Evolutionary conservation across 108 stramenopile species (phyloP).

Genomic region (Nitzschia putrida): DNA sequence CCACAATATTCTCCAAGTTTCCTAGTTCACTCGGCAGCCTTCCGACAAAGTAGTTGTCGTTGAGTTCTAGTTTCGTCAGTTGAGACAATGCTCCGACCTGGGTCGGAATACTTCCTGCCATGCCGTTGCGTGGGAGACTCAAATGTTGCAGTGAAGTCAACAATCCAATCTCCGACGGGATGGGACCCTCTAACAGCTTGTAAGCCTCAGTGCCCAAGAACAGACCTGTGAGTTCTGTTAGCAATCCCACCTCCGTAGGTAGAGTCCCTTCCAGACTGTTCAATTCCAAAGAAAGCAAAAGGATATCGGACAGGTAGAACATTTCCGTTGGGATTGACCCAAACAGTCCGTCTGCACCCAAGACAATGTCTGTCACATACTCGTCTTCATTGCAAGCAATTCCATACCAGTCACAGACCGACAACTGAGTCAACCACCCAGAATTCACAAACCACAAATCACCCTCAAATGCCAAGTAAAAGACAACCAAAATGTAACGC

Average conservation of each 20-base stretch:
- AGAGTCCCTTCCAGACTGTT: constrained; percentile 18
- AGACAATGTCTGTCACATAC: constrained; percentile 19
- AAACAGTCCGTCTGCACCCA: constrained; percentile 20
- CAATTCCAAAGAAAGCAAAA: constrained; percentile 5
- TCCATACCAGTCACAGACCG: constrained; percentile 46
- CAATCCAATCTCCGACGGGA: constrained; percentile 36
- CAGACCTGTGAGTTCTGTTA: constrained; percentile 24
- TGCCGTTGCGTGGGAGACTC: constrained; percentile 7
- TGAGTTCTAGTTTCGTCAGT: constrained; percentile 20
- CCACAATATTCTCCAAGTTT: background rate
- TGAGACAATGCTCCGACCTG: constrained; percentile 25
- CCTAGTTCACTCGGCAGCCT: constrained; percentile 18
- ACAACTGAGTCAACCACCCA: constrained; percentile 24
- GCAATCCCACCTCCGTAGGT: constrained; percentile 23
- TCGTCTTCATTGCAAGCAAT: constrained; percentile 29
- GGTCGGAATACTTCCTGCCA: constrained; percentile 24
- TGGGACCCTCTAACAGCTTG: constrained; percentile 14
- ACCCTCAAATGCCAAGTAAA: constrained; percentile 25
- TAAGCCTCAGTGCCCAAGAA: constrained; percentile 9
- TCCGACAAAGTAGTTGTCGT: constrained; percentile 26
- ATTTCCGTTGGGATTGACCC: constrained; percentile 18
- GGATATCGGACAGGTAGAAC: constrained; percentile 5
- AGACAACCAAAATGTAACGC: constrained; percentile 21
- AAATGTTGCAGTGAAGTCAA: constrained; percentile 14
- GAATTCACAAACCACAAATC: constrained; percentile 18